Evolutionary conservation across 2,329 filamentous ascomycete genomes (phyloP).

Genomic region (Mycocentrospora acerina): DNA sequence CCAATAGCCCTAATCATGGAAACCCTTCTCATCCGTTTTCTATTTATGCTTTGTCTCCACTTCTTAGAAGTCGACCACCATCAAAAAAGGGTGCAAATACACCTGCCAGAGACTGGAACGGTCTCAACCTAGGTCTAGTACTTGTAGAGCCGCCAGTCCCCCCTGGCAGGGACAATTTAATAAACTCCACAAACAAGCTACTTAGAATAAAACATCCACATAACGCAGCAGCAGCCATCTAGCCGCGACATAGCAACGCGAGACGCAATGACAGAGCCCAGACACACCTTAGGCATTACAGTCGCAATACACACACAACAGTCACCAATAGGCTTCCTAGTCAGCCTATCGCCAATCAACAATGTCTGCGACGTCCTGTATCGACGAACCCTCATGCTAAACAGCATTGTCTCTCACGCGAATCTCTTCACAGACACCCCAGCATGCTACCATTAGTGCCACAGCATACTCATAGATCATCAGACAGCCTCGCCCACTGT

Average conservation of each 20-base stretch:
- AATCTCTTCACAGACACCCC: conserved; percentile 6
- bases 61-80: conserved; percentile 3
- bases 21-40: conserved; percentile 10
- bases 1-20: conserved; percentile 5
- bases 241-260: neutral
- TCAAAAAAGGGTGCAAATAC: conserved; percentile 13
- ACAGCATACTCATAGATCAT: no score
- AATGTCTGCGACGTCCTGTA: conserved; percentile 13
- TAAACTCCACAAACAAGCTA: conserved; percentile 14
- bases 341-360: conserved; percentile 8
- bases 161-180: conserved; percentile 11
- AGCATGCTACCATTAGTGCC: conserved; percentile 7
- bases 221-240: conserved; percentile 12
- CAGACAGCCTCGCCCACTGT: no score
- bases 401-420: conserved; percentile 5
- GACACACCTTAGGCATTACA: conserved; percentile 7
- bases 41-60: conserved; percentile 2
- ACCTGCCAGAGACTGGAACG: conserved; percentile 13
- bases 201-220: conserved; percentile 10
- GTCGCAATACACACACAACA: conserved; percentile 12
- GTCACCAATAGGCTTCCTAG: conserved; percentile 15
- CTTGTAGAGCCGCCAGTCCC: conserved; percentile 16
- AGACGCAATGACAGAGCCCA: conserved; percentile 8
- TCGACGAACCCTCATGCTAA: conserved; percentile 5
- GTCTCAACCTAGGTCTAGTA: conserved; percentile 18